A percentile compares a stretch with the other conserved stretches of the same genome.
Evolutionary conservation across 371 early-diverging fungal genomes (phyloP).

Genomic region (Mortierella sp.): DNA sequence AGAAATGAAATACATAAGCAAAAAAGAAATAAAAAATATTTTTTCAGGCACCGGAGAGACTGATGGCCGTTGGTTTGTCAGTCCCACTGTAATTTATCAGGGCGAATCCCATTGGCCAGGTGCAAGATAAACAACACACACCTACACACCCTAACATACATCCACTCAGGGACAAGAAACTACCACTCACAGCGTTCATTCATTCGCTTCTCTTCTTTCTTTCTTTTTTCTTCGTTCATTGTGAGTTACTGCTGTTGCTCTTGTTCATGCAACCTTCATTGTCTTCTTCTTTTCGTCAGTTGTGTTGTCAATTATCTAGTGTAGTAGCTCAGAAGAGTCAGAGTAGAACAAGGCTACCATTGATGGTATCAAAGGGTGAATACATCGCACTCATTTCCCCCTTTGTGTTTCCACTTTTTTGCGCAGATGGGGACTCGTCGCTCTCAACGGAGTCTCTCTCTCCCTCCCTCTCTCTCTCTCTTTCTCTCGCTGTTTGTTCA

Average conservation of each 20-base stretch:
- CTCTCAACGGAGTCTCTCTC: too few species aligned
- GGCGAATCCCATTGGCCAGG: not conserved
- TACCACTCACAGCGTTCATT: not conserved
- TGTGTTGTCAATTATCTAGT: too few species aligned
- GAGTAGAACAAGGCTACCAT: not conserved
- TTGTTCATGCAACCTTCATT: not conserved
- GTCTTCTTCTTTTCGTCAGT: too few species aligned
- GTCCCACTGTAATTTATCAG: not conserved
- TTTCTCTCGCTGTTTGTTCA: not conserved
- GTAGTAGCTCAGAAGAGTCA: too few species aligned
- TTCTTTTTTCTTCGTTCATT: not conserved
- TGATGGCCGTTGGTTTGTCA: not conserved
- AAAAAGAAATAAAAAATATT: not conserved
- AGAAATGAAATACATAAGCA: too few species aligned
- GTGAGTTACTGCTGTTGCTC: too few species aligned
- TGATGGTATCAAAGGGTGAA: not conserved
- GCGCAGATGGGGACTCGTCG: too few species aligned
- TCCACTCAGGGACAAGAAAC: not conserved
- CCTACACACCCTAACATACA: too few species aligned
- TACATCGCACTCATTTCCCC: too few species aligned
- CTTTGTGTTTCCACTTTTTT: too few species aligned
- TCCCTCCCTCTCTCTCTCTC: not conserved
- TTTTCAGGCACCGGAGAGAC: constrained; percentile 11
- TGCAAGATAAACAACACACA: not conserved
- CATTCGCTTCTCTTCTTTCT: not conserved